Evolutionary conservation across 2,329 filamentous ascomycete species (phyloP), one percentile per base, ranked within the genome.

Genomic region (Byssoonygena ceratinophila): DNA sequence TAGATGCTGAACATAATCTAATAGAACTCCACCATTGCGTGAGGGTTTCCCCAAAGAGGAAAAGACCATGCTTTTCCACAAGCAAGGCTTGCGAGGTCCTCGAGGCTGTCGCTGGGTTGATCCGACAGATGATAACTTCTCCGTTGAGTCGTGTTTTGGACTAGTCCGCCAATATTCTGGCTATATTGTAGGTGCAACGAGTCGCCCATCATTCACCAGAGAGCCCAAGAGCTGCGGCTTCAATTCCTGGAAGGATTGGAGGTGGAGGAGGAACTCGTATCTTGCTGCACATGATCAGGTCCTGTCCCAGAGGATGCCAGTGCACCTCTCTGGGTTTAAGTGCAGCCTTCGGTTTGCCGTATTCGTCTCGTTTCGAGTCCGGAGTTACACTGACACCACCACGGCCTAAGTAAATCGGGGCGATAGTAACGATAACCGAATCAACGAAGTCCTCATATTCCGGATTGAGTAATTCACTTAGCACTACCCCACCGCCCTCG

Each of bases 391-490:
- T 76, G 8, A 96, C 86, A 6, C 88, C 88, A 1, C 86, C 87
- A 55, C 79, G 76, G 1, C 91, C 91, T n/a, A 97, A 75, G 80
- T 88, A 97, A 0, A 82, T 87, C 7, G 91, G 91, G 2, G 91
- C 89, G 62, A 96, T 82, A 0, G 91, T 96, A 54, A 96, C 76
- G 60, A 97, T 85, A 46, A 95, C 82, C 1, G 84, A 84, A 63
- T 87, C 78, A 39, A 94, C 74, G 7, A 89, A 71, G n/a, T 66
- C 60, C 14, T 79, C 73, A 60, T 82, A 80, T 25, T 72, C 71
- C 1, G 78, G 74, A 36, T 77, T 74, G n/a, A 97, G 74, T 16
- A 97, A 70, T 34, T 84, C 80, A 64, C 92, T 94, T 64, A 97
- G 87, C 31, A 96, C 81, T 9, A 76, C 74, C 0, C 80, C 90